Evolutionary conservation across 768 basidiomycete species (phyloP), one percentile per base, ranked within the genome.

Genomic region (Mycena filopes): DNA sequence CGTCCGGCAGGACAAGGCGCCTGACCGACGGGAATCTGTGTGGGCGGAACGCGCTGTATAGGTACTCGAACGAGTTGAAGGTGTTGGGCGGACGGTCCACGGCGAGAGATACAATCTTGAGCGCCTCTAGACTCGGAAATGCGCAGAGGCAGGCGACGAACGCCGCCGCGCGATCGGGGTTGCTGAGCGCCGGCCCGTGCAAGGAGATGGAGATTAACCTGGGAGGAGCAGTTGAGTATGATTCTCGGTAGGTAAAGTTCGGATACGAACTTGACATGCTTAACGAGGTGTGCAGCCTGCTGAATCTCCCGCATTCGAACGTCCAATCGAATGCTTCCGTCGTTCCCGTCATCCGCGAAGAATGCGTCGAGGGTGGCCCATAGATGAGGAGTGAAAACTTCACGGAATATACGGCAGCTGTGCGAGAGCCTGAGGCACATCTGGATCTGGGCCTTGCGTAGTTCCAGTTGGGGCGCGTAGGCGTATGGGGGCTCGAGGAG

Each of bases 121-220:
- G n/a, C 23, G 53, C 9, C 5, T 54, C 40, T 8, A 54, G 40
- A 16, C 42, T 54, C 20, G 53, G 36, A 25, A 38, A 54, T 20
- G 53, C 40, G 9, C 21, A 5, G 15, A 54, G 18, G 25, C 38
- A 42, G 4, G 38, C 40, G 5, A 54, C 3, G 18, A 54, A 54
- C 2, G 21, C 4, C 5, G 15, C 11, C 3, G 18, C 25, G 26
- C 38, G 18, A 26, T 41, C 23, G 3, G 40, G 26, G 28, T 10
- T 54, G 15, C 20, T 54, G 53, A 54, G 40, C 23, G 53, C 38
- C 11, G 53, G 53, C 10, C 53, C 26, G 40, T 54, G 53, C 5
- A 54, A 36, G 20, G 53, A 42, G 5, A 54, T 16, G 8, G 53
- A 41, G 4, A 54, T 54, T 8, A 25, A 11, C 11, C 53, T 54